Evolutionary conservation across 2,329 filamentous ascomycete genomes (phyloP), one percentile per base, ranked within the genome.

Genomic region (Fusarium annulatum): DNA sequence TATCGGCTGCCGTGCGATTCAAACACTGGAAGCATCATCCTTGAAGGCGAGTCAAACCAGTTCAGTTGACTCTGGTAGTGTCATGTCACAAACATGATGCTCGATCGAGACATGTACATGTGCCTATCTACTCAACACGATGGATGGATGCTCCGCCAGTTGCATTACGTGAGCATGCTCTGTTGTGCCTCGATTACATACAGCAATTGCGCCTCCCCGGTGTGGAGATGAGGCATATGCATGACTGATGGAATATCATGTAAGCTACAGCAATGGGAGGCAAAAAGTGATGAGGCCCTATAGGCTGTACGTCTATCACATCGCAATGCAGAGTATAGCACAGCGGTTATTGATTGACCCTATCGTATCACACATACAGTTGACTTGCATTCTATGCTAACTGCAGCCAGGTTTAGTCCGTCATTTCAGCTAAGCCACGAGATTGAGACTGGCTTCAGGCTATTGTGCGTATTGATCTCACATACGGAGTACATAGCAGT

Each of bases 301-400:
- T 55, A 67, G 49, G 26, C 71, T 58, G 67, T 74, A 75, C 64
- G 66, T 63, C 69, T 67, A 38, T 76, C 74, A 76, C 74, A 72
- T 43, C 60, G 52, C 64, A 58, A 62, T 60, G 60, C 68, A 69
- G 61, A 53, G 51, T 43, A 42, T 49, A 41, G 41, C 36, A 56
- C 69, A 45, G 48, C 53, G 36, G 39, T 49, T 49, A 41, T 56
- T 45, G 34, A 48, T 48, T 64, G 28, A 49, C 60, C 49, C 58
- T 51, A 64, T 59, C 57, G 52, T 16, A 26, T 52, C 46, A 61
- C 42, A 59, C 34, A 62, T 38, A 33, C 53, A 46, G 28, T 53
- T 60, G 48, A 42, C 45, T 38, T 66, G 41, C 60, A 51, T 46
- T 36, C 19, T 39, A 42, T 63, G 46, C 59, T 48, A 15, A 58